Evolutionary conservation across 495 filamentous ascomycete species (phyloP), one percentile per base, ranked within the genome.

Genomic region (Xylaria intraflava): DNA sequence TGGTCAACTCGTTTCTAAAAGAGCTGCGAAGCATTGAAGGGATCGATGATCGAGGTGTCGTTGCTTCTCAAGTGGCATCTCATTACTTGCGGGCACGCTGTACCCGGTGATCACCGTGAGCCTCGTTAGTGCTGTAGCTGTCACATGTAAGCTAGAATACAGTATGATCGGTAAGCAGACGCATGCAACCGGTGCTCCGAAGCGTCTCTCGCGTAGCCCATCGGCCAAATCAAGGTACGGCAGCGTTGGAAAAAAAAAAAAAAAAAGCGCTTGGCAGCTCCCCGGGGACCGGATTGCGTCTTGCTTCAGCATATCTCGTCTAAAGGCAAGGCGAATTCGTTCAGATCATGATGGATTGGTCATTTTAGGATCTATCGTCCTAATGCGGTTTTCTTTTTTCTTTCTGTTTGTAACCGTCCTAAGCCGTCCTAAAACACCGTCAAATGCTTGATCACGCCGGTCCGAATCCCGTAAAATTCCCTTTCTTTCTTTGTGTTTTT

Each of bases 281-380:
- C 16, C 23, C 10, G n/a, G 12, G 8, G 17, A 53, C 7, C n/a
- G 20, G n/a, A 1, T 17, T 27, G 10, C 16, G 12, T 20, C 40
- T 36, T n/a, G 30, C 16, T 44, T 36, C 29, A 40, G 33, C 31
- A 36, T 26, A 20, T 20, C 41, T 22, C 17, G 6, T 36, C 17
- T n/a, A 11, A 38, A 8, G 24, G 1, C 33, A 16, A 49, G 42
- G n/a, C 24, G 7, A 23, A 29, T 40, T 39, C 35, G 12, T 23
- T 43, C 22, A 40, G 5, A 33, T 47, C 43, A 54, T 46, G 31
- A 53, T 47, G 20, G 26, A 47, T 47, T 54, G 43, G 44, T 53
- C 33, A 47, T 47, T 54, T 40, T 47, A 46, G 51, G 51, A 54
- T 54, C 23, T 46, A 55, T 42, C 16, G 24, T 48, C 44, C 36